Evolutionary conservation across 2,329 filamentous ascomycete species (phyloP).

Genomic region (Penicillium sp.): DNA sequence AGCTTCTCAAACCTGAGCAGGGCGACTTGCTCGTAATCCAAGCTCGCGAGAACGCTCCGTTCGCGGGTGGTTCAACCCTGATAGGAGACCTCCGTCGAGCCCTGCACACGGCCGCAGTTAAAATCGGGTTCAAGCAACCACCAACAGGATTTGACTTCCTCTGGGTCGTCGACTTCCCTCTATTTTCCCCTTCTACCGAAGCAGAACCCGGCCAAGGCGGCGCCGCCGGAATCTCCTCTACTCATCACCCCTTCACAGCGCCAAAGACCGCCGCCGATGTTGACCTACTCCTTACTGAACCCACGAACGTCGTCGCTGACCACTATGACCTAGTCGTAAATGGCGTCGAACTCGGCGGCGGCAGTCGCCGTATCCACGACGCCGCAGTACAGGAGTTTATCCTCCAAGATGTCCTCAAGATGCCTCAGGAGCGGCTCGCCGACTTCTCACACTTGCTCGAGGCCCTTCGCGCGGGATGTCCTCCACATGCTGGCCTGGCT

Average conservation of each 20-base stretch:
- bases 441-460: constrained; percentile 86
- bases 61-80: constrained; percentile 72
- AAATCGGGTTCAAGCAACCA: constrained; percentile 60
- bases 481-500: constrained; percentile 92
- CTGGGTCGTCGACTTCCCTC: constrained; percentile 90
- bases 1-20: constrained; percentile 60
- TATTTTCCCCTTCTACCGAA: constrained; percentile 77
- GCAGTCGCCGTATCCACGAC: constrained; percentile 88
- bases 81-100: constrained; percentile 75
- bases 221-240: constrained; percentile 77
- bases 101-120: constrained; percentile 71
- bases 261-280: constrained; percentile 75
- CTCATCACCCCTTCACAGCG: constrained; percentile 95
- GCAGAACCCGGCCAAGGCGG: constrained; percentile 81
- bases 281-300: constrained; percentile 72
- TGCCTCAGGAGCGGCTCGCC: constrained; percentile 71
- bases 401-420: constrained; percentile 80
- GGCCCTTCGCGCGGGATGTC: constrained; percentile 82
- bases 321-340: constrained; percentile 98
- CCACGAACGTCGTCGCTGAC: constrained; percentile 75
- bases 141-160: constrained; percentile 67
- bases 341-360: constrained; percentile 90
- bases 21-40: constrained; percentile 84
- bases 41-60: constrained; percentile 69
- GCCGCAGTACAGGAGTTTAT: constrained; percentile 82